Base-by-base conservation (phyloP, 306 rosid species). In the Ammopiptanthus mongolicus region DNA sequence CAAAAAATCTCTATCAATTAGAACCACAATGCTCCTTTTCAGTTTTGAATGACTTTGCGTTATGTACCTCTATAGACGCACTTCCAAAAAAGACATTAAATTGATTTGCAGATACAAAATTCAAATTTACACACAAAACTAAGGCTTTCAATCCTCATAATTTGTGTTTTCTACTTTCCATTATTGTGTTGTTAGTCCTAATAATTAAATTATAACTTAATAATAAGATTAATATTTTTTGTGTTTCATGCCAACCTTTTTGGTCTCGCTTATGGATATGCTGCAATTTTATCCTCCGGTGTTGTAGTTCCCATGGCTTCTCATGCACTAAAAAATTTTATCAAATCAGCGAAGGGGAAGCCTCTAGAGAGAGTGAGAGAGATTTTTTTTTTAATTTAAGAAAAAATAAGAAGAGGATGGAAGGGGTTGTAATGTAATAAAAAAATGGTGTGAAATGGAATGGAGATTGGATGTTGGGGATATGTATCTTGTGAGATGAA, bases 191-290 rank as follows among this genome's bases (percentile, higher is more conserved):
- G n/a, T 57, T 66, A 83, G 14, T 75, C 72, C 34, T 60, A 13
- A 51, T n/a, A n/a, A n/a, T 73, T 31, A 21, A 46, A 73, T 73
- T 62, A 39, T 58, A 8, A 21, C 19, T 2, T 60, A 72, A 63
- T 10, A 72, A 34, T 60, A 67, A 74, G 74, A 42, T 31, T n/a
- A n/a, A n/a, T 72, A 15, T 48, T 81, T 66, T 80, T 81, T 80
- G 56, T 82, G 65, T 79, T 71, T 74, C 89, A 95, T 97, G 98
- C 96, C 97, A 83, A 90, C 93, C 68, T 88, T 91, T 66, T 91
- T 74, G 98, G 98, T 50, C 81, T 95, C 61, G 86, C 87, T 25
- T 95, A 91, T 82, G 97, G 97, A 57, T 90, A 86, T 76, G 97
- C 98, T 14, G 86, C 97, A 55, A 53, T 95, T 46, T 76, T 78